Evolutionary conservation across 305 asterid genomes (phyloP).

Genomic region (Fraxinus velutina): DNA sequence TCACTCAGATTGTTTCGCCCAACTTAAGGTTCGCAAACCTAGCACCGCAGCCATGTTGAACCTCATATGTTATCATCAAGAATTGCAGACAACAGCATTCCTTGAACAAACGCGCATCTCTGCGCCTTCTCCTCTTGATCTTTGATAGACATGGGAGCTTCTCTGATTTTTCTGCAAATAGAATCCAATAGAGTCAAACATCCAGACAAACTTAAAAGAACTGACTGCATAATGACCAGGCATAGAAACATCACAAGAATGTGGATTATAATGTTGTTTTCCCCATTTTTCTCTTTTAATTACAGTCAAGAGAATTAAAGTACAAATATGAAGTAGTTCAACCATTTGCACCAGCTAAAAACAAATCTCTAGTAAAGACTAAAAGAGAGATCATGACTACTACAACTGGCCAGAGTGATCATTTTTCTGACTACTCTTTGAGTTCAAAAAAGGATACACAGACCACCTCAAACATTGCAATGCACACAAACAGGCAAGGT

Average conservation of each 20-base stretch:
- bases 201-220: not conserved
- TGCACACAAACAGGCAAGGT: not conserved
- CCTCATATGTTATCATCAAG: conserved; percentile 32
- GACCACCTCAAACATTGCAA: not conserved
- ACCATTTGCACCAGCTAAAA: not conserved
- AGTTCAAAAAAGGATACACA: not conserved
- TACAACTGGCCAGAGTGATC: not conserved
- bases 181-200: not conserved
- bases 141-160: conserved; percentile 46
- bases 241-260: not conserved
- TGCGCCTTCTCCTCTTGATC: conserved; percentile 49
- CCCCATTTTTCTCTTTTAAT: not conserved
- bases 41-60: not conserved
- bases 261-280: not conserved
- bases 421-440: not conserved
- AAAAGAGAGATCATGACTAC: not conserved
- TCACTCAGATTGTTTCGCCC: not conserved
- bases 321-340: not conserved
- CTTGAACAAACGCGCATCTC: conserved; percentile 45
- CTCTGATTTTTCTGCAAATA: conserved; percentile 32
- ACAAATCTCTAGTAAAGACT: not conserved
- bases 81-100: conserved; percentile 45
- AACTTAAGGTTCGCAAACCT: not conserved
- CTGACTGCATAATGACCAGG: not conserved
- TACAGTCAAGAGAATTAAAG: not conserved